A percentile compares a stretch with the other conserved stretches of the same genome.
Conservation (phyloP, 2,329 filamentous ascomycete genomes). For the Pyricularia pennisetigena region DNA sequence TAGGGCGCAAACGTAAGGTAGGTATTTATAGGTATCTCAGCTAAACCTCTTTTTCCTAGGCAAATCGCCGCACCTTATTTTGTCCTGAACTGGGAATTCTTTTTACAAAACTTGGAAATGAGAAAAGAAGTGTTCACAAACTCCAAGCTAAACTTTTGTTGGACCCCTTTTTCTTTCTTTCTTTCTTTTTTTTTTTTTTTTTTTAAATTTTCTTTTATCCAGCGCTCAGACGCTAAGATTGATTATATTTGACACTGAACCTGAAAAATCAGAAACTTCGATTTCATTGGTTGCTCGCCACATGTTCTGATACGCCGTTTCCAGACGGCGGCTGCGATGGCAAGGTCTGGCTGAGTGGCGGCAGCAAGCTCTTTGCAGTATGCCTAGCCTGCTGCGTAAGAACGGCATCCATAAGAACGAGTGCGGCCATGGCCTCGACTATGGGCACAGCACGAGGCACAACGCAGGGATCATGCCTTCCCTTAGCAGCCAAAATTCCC, state of each 20-base stretch:
- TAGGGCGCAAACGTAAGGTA: too few species aligned
- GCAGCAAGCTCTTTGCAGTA: slow-evolving; percentile 33
- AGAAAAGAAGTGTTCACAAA: not conserved
- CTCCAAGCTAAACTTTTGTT: not conserved
- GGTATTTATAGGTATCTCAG: too few species aligned
- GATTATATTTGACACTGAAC: not conserved
- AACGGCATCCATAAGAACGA: slow-evolving; percentile 80
- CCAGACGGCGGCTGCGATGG: slow-evolving; percentile 16
- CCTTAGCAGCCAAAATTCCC: slow-evolving; percentile 81
- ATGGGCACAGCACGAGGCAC: slow-evolving; percentile 81
- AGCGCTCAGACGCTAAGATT: not conserved
- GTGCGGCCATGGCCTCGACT: slow-evolving; percentile 79
- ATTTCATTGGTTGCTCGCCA: not conserved
- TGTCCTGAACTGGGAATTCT: not conserved
- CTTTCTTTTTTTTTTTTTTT: too few species aligned
- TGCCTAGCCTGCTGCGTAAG: slow-evolving; percentile 66
- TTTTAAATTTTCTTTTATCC: not conserved
- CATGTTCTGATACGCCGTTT: slow-evolving; percentile 19
- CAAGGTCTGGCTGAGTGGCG: slow-evolving; percentile 24
- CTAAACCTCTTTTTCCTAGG: too few species aligned
- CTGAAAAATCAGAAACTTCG: not conserved
- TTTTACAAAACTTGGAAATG: not conserved
- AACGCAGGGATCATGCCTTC: slow-evolving; percentile 88
- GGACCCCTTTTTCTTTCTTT: too few species aligned
- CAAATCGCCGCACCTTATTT: not conserved